phyloP scores from a whole-genome alignment of 306 rosid species.

The Lotus japonicus region DNA sequence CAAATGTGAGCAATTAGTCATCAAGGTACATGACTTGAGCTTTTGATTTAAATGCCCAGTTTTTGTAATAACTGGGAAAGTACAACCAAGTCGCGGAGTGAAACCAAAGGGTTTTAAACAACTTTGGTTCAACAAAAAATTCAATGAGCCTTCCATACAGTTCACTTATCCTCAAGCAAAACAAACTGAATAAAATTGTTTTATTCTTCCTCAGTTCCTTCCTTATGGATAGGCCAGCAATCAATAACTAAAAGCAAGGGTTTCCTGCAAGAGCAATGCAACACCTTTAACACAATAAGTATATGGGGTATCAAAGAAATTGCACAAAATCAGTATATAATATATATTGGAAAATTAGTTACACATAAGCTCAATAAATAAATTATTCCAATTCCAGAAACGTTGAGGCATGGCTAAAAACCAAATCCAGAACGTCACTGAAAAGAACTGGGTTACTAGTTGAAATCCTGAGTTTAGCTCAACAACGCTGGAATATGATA shows the following conservation, averaged over 20 bases:
- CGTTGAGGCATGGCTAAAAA: too few species aligned
- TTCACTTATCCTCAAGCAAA: not conserved
- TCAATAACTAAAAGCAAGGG: conserved; percentile 1
- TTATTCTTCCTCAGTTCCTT: not conserved
- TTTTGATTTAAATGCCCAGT: conserved; percentile 22
- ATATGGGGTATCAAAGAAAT: not conserved
- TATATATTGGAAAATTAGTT: too few species aligned
- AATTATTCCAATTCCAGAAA: too few species aligned
- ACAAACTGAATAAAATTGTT: not conserved
- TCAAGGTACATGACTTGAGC: conserved; percentile 8
- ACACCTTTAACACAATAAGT: not conserved
- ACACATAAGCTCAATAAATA: too few species aligned
- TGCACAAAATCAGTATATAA: not conserved
- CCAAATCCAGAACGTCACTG: too few species aligned
- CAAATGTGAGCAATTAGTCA: conserved; percentile 27
- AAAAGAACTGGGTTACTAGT: too few species aligned
- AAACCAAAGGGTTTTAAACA: conserved; percentile 45
- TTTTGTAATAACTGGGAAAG: conserved; percentile 23
- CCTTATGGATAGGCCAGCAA: not conserved
- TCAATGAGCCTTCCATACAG: conserved; percentile 50
- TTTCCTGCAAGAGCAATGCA: conserved; percentile 14
- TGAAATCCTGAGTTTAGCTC: too few species aligned
- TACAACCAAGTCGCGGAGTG: conserved; percentile 23
- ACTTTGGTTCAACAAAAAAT: conserved; percentile 40
- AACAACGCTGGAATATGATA: not conserved